Base-by-base conservation (phyloP, 345 rosid species). In the Gynandropsis gynandra region DNA sequence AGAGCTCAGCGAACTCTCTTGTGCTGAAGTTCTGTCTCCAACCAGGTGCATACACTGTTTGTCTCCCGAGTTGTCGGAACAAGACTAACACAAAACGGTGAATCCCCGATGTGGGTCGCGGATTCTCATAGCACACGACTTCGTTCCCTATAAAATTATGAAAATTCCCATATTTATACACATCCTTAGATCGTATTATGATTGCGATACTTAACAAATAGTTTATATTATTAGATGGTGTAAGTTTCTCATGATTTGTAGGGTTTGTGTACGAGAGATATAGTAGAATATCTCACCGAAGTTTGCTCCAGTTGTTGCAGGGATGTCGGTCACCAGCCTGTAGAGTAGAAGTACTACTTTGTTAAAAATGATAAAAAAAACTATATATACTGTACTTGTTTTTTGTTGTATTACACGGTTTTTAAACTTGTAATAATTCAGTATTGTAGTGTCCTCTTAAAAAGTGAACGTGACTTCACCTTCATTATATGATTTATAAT, bases 21-120 rank as follows among this genome's bases (percentile, higher is more conserved):
- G 96, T 86, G 62, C 56, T 76, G 72, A 90, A 90, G 47, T 80
- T 74, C 72, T 79, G 96, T 12, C 98, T 87, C 96, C 98, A 90
- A 9, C 82, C 89, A 0, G 98, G 98, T 4, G 81, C 78, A 11
- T 83, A 86, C 20, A 90, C 98, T 0, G 96, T 81, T 45, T 90
- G 96, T 62, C 95, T 73, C 2, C 94, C 89, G 8, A 74, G 73
- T 50, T 90, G 98, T 27, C 78, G 79, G 40, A 81, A 90, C 75
- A 90, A 63, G 33, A 79, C 69, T 13, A 83, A 62, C 19, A 79
- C 80, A 7, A 77, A 74, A 5, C 96, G 72, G 10, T 90, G 98
- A 13, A 90, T 90, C 47, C 96, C 98, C 13, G 65, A 60, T 0
- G 77, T 50, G 0, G 98, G 96, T 4, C 80, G 50, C 1, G 98